These are phyloP conservation scores for Hypsizygus marmoreus DNA, from an alignment of 768 basidiomycete species.

Conservation along the genomic window DNA sequence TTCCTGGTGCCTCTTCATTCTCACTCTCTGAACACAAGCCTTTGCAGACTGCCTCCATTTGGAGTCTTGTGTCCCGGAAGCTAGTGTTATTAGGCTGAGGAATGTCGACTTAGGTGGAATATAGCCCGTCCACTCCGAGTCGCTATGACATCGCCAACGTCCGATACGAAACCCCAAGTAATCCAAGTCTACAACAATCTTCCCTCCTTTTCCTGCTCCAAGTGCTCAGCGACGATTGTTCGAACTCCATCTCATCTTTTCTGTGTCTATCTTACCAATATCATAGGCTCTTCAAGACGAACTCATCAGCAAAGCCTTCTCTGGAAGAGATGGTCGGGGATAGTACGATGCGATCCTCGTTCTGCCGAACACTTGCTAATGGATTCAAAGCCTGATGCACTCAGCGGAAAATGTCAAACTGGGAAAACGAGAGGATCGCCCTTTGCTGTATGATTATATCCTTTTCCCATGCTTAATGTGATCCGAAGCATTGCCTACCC, in stretches of 20 bases:
- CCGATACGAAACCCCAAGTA: conserved; percentile 38
- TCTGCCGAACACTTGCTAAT: not conserved
- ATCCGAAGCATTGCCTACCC: conserved; percentile 3
- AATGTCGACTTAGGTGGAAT: not conserved
- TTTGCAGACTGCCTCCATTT: too few species aligned
- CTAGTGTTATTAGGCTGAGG: too few species aligned
- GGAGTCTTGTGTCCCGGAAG: too few species aligned
- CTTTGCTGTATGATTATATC: conserved; percentile 65
- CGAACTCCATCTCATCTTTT: not conserved
- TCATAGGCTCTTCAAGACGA: conserved; percentile 78
- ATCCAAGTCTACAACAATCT: conserved; percentile 61
- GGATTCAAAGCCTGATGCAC: conserved; percentile 62
- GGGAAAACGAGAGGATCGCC: conserved; percentile 73
- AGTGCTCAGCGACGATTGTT: conserved; percentile 73
- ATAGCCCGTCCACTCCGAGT: too few species aligned
- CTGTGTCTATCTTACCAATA: not conserved
- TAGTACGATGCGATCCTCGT: conserved; percentile 50
- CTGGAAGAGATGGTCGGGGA: conserved; percentile 80
- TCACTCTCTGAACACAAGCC: too few species aligned
- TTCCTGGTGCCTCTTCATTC: conserved; percentile 7
- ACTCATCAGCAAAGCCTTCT: conserved; percentile 82
- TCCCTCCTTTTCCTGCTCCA: conserved; percentile 68
- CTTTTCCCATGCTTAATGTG: not conserved
- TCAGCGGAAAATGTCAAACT: conserved; percentile 75
- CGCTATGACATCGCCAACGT: too few species aligned